Evolutionary conservation across 2,329 filamentous ascomycete species (phyloP), one percentile per base, ranked within the genome.

Genomic region (Phyllosticta citrichinensis): DNA sequence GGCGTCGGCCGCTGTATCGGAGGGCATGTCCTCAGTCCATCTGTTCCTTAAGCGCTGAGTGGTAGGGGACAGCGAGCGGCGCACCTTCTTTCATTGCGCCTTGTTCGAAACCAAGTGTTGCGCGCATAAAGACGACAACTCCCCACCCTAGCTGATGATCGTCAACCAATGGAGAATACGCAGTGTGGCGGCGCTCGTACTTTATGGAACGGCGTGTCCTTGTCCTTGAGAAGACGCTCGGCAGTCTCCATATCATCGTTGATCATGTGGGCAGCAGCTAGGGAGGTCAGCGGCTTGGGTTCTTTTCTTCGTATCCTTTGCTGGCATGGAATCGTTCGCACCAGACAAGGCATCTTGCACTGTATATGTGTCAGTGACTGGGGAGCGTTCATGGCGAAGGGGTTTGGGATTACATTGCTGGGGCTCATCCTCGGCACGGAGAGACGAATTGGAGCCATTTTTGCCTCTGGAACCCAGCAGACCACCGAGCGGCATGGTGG

Each of bases 181-280:
- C 5, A 8, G 47, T 40, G 55, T 54, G 30, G 25, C 20, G 22
- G 20, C 24, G 51, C 35, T 19, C 47, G 62, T 68, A 85, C 83
- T 76, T 85, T 84, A 74, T 99, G 94, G 70, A 95, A 97, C n/a
- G 89, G 84, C 5, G 92, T 96, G 66, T 83, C 81, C 53, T 88
- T 87, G 66, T 87, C 82, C 57, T 82, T 81, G 40, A 96, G 80
- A 52, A 85, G 84, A 63, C 80, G 79, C 75, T 95, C 89, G 5
- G 94, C 94, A 50, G 84, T 86, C 40, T 91, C 88, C 63, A 97
- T 87, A 75, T 97, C 91, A 75, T 96, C 91, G 70, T 94, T 87
- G 80, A 96, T 87, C 67, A 96, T 89, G 62, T 89, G 77, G 9
- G 82, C 80, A 4, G 87, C 84, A 50, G 88, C 87, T 72, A 70